Conservation (phyloP, 2,329 filamentous ascomycete genomes). For the Acephala macrosclerotiorum region DNA sequence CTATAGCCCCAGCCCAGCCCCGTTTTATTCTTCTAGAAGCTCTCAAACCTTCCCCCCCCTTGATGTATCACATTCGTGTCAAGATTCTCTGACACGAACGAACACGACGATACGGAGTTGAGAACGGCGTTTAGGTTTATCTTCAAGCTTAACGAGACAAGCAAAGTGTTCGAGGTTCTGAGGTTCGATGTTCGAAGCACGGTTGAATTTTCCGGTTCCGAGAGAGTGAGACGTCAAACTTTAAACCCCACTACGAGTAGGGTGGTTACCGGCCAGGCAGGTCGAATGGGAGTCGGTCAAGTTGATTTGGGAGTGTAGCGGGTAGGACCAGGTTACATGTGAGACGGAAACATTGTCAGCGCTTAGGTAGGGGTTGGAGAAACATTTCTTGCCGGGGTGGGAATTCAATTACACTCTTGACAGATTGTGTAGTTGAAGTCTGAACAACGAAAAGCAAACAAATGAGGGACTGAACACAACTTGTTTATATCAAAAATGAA, state of each 20-base stretch:
- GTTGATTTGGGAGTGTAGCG: background rate
- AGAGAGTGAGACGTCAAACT: background rate
- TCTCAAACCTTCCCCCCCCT: background rate
- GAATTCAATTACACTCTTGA: background rate
- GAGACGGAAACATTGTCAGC: slow-evolving; percentile 6
- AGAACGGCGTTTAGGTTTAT: background rate
- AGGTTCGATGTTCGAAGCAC: no score
- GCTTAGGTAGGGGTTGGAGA: background rate
- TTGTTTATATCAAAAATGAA: slow-evolving; percentile 3
- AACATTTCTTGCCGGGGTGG: background rate
- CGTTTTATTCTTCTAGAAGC: no score
- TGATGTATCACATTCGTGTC: slow-evolving; percentile 2
- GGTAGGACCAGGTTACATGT: background rate
- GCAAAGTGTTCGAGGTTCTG: background rate
- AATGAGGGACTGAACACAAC: no score
- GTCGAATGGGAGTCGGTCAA: no score
- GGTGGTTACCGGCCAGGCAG: no score
- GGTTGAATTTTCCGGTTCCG: background rate
- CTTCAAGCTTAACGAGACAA: slow-evolving; percentile 2
- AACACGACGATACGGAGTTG: background rate
- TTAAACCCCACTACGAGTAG: background rate
- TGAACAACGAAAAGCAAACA: no score
- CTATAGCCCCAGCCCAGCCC: no score
- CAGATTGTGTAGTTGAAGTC: background rate
- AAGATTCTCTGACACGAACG: background rate